A percentile compares a stretch with the other conserved stretches of the same genome.
phyloP scores from a whole-genome alignment of 352 stramenopile species.

The Phytophthora aleatoria region DNA sequence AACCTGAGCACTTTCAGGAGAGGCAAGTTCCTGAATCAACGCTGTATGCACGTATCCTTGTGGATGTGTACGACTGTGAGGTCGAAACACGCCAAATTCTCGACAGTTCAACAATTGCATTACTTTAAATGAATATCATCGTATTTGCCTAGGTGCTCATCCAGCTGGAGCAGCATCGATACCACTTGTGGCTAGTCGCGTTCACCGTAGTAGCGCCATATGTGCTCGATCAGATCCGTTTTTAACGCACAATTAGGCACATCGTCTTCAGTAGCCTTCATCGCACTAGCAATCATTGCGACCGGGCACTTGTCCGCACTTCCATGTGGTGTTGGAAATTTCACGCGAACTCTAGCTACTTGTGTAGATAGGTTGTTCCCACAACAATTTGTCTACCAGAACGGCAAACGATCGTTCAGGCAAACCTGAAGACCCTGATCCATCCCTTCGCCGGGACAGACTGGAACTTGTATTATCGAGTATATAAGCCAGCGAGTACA shows the following conservation, averaged over 20 bases:
- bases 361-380: too few species aligned
- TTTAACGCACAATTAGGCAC: constrained; percentile 10
- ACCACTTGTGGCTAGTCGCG: background rate
- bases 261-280: constrained; percentile 11
- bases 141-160: background rate
- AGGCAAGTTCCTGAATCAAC: background rate
- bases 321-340: too few species aligned
- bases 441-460: too few species aligned
- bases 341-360: too few species aligned
- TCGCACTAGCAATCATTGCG: constrained; percentile 1
- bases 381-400: too few species aligned
- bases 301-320: background rate
- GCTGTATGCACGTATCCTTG: background rate
- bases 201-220: constrained; percentile 15
- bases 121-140: background rate
- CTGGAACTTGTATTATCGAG: too few species aligned
- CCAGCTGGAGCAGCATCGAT: background rate
- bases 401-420: too few species aligned
- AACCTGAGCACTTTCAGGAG: background rate
- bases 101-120: background rate
- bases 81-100: constrained; percentile 1
- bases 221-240: constrained; percentile 17
- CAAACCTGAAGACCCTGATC: too few species aligned
- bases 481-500: too few species aligned
- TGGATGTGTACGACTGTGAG: background rate